A percentile compares a stretch with the other conserved stretches of the same genome.
Evolutionary conservation across 2,329 filamentous ascomycete species (phyloP).

Genomic region (Nectriaceae sp.): DNA sequence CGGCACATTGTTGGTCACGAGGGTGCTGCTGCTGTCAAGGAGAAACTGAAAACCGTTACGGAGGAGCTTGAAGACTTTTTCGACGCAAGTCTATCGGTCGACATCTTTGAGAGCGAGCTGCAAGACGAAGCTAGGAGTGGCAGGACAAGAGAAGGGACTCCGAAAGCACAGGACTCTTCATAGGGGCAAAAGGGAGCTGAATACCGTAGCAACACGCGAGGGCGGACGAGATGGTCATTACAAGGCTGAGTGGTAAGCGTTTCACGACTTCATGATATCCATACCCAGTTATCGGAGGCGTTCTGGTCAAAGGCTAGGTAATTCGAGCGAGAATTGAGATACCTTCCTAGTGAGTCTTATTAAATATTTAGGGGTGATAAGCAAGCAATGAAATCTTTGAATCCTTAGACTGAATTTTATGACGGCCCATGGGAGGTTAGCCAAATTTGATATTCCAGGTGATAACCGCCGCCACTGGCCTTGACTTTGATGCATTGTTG

Average conservation of each 20-base stretch:
- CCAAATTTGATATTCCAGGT: no score
- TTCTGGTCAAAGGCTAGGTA: background rate
- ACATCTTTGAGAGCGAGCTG: constrained; percentile 65
- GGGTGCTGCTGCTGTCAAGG: constrained; percentile 83
- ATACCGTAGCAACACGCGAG: no score
- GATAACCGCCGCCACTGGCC: no score
- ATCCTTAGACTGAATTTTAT: no score
- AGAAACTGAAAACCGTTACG: constrained; percentile 94
- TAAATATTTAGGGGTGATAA: no score
- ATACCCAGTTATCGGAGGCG: no score
- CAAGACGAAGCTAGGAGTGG: constrained; percentile 52
- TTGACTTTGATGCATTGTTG: no score
- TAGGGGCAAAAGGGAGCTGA: constrained; percentile 9
- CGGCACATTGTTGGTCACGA: constrained; percentile 93
- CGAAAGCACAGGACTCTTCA: constrained; percentile 24
- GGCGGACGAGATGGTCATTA: no score
- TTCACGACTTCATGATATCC: background rate
- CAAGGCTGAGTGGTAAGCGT: background rate
- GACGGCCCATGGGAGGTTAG: no score
- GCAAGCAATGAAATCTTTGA: no score
- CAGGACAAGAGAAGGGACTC: constrained; percentile 29
- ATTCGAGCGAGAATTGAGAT: no score
- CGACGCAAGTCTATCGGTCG: constrained; percentile 82
- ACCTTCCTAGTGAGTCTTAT: no score
- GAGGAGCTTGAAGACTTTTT: constrained; percentile 97